A percentile compares a stretch with the other conserved stretches of the same genome.
phyloP scores from a whole-genome alignment of 2,329 filamentous ascomycete genomes.

The Penicillium sp. region DNA sequence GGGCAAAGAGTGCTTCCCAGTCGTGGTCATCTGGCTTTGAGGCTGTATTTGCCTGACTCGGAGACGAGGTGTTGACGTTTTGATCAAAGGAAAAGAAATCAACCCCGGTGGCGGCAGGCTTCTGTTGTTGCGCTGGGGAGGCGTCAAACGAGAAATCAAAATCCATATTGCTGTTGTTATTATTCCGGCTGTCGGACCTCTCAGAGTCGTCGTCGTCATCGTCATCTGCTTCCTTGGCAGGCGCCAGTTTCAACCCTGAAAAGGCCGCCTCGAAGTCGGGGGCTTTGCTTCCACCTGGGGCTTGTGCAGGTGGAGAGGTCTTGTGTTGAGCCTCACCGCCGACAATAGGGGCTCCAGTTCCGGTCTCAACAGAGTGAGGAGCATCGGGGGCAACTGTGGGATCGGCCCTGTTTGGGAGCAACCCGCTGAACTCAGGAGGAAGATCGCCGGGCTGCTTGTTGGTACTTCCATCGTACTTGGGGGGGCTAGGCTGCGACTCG shows the following conservation, averaged over 20 bases:
- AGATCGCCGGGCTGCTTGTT: slow-evolving; percentile 34
- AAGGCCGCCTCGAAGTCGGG: slow-evolving; percentile 55
- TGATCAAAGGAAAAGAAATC: slow-evolving; percentile 48
- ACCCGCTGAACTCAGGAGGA: slow-evolving; percentile 45
- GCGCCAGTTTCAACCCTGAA: slow-evolving; percentile 49
- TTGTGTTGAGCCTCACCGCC: slow-evolving; percentile 38
- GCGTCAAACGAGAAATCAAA: slow-evolving; percentile 55
- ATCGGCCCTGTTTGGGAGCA: slow-evolving; percentile 46
- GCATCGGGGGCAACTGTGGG: slow-evolving; percentile 46
- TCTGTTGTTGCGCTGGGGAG: slow-evolving; percentile 38
- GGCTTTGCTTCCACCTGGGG: slow-evolving; percentile 35
- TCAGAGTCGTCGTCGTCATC: slow-evolving; percentile 64
- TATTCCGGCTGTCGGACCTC: slow-evolving; percentile 35
- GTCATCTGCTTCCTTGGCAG: slow-evolving; percentile 50
- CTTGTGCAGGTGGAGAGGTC: slow-evolving; percentile 19
- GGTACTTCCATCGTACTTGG: slow-evolving; percentile 40
- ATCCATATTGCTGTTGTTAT: slow-evolving; percentile 39
- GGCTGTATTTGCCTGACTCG: slow-evolving; percentile 45
- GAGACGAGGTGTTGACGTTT: slow-evolving; percentile 33
- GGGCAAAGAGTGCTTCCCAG: slow-evolving; percentile 94
- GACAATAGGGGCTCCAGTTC: slow-evolving; percentile 43
- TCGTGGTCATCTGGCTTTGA: slow-evolving; percentile 65
- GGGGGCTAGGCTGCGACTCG: slow-evolving; percentile 62
- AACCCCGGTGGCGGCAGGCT: slow-evolving; percentile 29
- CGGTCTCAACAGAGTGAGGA: slow-evolving; percentile 44